A percentile compares a stretch with the other conserved stretches of the same genome.
Conservation (phyloP, 2,329 filamentous ascomycete genomes). For the Colletotrichum shisoi region DNA sequence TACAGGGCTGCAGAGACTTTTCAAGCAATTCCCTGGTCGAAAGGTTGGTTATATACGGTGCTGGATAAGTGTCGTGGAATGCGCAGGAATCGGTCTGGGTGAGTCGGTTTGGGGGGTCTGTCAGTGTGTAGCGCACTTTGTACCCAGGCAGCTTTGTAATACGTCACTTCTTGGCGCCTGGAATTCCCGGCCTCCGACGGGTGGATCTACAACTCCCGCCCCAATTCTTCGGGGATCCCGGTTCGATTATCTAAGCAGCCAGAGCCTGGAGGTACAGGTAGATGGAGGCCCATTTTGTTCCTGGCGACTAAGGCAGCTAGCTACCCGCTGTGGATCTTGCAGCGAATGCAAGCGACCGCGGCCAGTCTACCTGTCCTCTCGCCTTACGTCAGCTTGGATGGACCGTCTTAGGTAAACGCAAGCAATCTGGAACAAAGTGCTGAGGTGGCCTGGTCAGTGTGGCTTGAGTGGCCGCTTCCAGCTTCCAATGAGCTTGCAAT, state of each 20-base stretch:
- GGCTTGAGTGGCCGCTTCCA: constrained; percentile 26
- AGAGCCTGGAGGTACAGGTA: neutral
- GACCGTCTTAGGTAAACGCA: constrained; percentile 5
- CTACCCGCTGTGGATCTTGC: constrained; percentile 13
- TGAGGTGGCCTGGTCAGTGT: constrained; percentile 25
- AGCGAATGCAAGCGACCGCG: neutral
- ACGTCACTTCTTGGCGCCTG: constrained; percentile 43
- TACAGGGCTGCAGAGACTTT: neutral
- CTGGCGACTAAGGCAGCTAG: constrained; percentile 27
- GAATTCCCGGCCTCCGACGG: neutral
- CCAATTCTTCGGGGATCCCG: constrained; percentile 18
- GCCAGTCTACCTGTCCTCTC: neutral
- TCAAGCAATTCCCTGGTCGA: neutral
- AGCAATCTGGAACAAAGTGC: constrained; percentile 6
- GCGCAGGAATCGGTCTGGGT: constrained; percentile 24
- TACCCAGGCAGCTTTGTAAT: constrained; percentile 53
- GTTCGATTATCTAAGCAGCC: constrained; percentile 19
- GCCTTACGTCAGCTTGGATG: neutral
- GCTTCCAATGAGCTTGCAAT: constrained; percentile 42
- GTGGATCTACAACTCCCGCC: constrained; percentile 11
- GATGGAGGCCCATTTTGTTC: neutral
- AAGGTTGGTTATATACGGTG: constrained; percentile 24
- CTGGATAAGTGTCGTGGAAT: constrained; percentile 17
- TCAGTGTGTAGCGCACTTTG: constrained; percentile 33
- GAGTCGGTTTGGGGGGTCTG: constrained; percentile 43